Evolutionary conservation across 306 rosid genomes (phyloP).

Genomic region (Pterocarpus macrocarpus): DNA sequence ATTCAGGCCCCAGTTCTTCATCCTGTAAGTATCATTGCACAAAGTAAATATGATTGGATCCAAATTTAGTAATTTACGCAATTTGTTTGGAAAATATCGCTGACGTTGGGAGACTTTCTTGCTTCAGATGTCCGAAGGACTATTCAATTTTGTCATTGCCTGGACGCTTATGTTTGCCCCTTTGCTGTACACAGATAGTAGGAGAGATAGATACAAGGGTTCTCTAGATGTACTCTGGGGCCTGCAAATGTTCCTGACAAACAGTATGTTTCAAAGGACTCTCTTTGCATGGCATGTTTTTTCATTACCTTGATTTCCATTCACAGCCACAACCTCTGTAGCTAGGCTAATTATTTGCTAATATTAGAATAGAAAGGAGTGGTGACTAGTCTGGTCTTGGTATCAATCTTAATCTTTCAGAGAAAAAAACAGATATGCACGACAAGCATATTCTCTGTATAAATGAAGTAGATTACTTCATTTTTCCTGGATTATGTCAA

Average conservation of each 20-base stretch:
- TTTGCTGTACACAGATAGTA: slow-evolving; percentile 75
- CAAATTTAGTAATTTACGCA: not conserved
- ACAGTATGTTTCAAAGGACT: slow-evolving; percentile 66
- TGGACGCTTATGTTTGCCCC: slow-evolving; percentile 98
- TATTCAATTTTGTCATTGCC: slow-evolving; percentile 91
- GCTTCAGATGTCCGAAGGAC: slow-evolving; percentile 83
- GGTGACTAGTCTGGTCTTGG: not conserved
- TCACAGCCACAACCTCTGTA: not conserved
- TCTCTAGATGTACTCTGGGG: slow-evolving; percentile 84
- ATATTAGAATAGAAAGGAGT: not conserved
- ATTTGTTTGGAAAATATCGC: slow-evolving; percentile 33
- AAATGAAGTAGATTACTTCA: not conserved
- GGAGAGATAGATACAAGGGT: slow-evolving; percentile 73
- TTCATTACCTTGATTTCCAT: slow-evolving; percentile 24
- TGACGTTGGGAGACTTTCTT: slow-evolving; percentile 31
- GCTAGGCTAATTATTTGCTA: slow-evolving; percentile 6
- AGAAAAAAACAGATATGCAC: not conserved
- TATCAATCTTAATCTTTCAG: not conserved
- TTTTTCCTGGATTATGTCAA: slow-evolving; percentile 8
- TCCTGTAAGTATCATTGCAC: slow-evolving; percentile 70
- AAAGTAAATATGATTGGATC: slow-evolving; percentile 30
- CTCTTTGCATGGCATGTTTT: slow-evolving; percentile 21
- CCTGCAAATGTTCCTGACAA: slow-evolving; percentile 93
- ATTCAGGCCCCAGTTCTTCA: slow-evolving; percentile 92
- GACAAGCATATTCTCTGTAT: not conserved